Percentiles rank a stretch among this genome's conserved stretches.
phyloP scores from a whole-genome alignment of 2,329 filamentous ascomycete species.

The Pestalotiopsis sp. region DNA sequence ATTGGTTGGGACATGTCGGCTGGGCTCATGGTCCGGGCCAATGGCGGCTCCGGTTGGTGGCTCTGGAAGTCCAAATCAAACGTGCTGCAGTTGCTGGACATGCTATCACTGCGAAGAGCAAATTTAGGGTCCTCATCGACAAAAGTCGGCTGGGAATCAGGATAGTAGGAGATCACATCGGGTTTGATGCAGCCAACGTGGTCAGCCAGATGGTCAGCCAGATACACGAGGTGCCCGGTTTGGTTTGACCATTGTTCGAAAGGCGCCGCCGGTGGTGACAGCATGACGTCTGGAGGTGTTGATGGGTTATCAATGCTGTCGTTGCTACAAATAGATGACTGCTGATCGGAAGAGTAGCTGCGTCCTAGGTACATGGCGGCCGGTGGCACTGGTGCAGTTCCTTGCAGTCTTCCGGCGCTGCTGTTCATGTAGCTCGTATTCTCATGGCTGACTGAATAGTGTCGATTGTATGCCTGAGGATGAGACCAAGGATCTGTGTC shows the following conservation, averaged over 20 bases:
- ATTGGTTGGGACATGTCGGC: conserved; percentile 22
- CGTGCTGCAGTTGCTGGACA: conserved; percentile 32
- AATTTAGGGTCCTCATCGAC: conserved; percentile 30
- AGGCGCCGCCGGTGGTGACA: conserved; percentile 29
- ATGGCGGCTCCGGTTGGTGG: conserved; percentile 16
- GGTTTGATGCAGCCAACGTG: conserved; percentile 34
- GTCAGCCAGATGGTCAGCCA: conserved; percentile 29
- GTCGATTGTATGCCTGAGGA: neutral
- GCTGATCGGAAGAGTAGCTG: conserved; percentile 37
- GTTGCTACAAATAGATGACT: conserved; percentile 36
- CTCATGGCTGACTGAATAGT: neutral
- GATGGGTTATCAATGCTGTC: conserved; percentile 35
- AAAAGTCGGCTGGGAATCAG: conserved; percentile 27
- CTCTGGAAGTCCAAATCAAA: conserved; percentile 20
- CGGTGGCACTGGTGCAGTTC: conserved; percentile 19
- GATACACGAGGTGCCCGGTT: conserved; percentile 26
- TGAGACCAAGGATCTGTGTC: neutral
- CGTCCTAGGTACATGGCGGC: conserved; percentile 26
- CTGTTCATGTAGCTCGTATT: neutral
- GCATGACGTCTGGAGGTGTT: conserved; percentile 36
- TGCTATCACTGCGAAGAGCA: conserved; percentile 27
- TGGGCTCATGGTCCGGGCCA: conserved; percentile 24
- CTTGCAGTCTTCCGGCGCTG: conserved; percentile 15
- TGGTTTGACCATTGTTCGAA: conserved; percentile 25
- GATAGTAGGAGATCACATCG: conserved; percentile 32